A percentile compares a stretch with the other conserved stretches of the same genome.
phyloP scores from a whole-genome alignment of 2,329 filamentous ascomycete genomes.

The Phyllosticta citrichinensis region DNA sequence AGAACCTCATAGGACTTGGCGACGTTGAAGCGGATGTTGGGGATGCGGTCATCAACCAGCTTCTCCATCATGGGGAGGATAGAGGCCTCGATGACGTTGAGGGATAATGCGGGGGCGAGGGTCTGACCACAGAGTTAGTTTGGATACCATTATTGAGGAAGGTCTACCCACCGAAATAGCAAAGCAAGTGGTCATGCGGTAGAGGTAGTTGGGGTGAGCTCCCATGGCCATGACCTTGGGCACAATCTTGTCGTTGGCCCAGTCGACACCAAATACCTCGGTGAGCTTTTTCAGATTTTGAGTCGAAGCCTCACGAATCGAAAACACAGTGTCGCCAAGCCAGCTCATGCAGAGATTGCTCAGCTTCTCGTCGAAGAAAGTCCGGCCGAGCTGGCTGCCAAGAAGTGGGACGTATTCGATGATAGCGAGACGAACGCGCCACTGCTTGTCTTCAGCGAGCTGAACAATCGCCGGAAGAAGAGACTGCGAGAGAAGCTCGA shows the following conservation, averaged over 20 bases:
- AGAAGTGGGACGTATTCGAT: conserved; percentile 98
- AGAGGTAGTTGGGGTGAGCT: conserved; percentile 95
- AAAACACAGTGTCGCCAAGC: conserved; percentile 97
- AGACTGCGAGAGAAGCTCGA: conserved; percentile 91
- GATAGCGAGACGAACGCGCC: conserved; percentile 93
- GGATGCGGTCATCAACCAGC: conserved; percentile 87
- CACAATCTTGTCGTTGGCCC: conserved; percentile 94
- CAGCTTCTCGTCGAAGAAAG: conserved; percentile 98
- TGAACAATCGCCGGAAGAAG: conserved; percentile 95
- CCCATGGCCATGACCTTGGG: conserved; percentile 99
- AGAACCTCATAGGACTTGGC: conserved; percentile 92
- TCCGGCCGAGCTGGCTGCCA: conserved; percentile 86
- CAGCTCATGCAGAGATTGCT: conserved; percentile 95
- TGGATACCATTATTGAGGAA: neutral
- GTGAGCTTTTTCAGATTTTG: conserved; percentile 97
- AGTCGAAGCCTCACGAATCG: conserved; percentile 92
- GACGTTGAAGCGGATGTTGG: conserved; percentile 99
- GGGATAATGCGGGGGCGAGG: conserved; percentile 80
- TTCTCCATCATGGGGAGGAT: conserved; percentile 95
- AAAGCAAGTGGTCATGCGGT: conserved; percentile 99
- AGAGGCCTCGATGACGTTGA: conserved; percentile 85
- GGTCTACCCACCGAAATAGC: conserved; percentile 77
- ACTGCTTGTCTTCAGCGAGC: conserved; percentile 97
- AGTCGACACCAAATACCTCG: conserved; percentile 95
- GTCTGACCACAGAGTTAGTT: conserved; percentile 50